Evolutionary conservation across 2,329 filamentous ascomycete genomes (phyloP), one percentile per base, ranked within the genome.

Genomic region (Pseudogymnoascus sp.): DNA sequence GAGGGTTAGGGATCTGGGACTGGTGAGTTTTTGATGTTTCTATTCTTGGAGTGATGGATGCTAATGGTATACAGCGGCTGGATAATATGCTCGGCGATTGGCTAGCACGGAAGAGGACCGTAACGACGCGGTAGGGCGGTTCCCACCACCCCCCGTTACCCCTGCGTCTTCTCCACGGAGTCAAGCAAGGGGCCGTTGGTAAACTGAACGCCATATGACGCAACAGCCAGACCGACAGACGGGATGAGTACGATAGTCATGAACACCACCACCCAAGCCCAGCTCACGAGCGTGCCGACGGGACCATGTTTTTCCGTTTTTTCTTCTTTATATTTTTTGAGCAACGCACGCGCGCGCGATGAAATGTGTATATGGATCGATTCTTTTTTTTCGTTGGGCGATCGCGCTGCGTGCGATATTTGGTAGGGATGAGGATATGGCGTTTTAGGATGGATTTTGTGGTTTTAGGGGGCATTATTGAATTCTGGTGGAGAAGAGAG

Each of bases 41-140:
- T 47, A 58, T 37, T 22, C 50, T 59, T 47, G 3, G 1, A 9
- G 34, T 32, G 47, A 57, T 18, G 18, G 50, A 18, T 62, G 20
- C 43, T 66, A 63, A 72, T 68, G 63, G 50, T 58, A 35, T 62
- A 35, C 66, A 87, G 76, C 88, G 93, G 80, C 81, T 97, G 66
- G 93, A 99, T 75, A 85, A 89, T 18, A 86, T 96, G 83, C 81
- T 96, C 47, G 88, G 87, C 66, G 86, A 90, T 69, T 92, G 90
- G 87, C 79, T 96, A 69, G 81, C 89, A 72, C 77, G 87, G 71
- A 81, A 91, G 78, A 79, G 86, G 79, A 77, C 41, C 20, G 41
- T 47, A 9, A 16, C 41, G 14, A 47, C 41, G 41, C 41, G 41
- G 20, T 47, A 47, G 11, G 7, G 22, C 12, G 12, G 12, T 47